Base-by-base conservation (phyloP, 2,329 filamentous ascomycete species). In the Pseudomassariella vexata region DNA sequence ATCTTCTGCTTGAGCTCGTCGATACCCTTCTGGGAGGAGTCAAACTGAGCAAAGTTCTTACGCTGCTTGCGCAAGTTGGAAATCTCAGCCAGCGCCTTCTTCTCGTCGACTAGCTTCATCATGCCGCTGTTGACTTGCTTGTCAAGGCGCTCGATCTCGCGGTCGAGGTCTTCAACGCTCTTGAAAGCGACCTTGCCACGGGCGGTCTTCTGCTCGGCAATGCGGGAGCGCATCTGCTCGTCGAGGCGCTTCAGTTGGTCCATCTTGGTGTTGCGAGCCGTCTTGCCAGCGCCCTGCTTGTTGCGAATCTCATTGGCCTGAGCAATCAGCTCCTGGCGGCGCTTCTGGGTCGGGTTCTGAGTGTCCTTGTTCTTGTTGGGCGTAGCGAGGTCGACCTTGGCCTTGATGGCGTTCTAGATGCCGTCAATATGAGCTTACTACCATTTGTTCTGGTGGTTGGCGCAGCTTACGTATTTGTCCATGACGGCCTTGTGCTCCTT, bases 81-180 rank as follows among this genome's bases (percentile, higher is more conserved):
- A 49, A 95, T 82, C 50, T 95, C 87, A 30, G 75, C 66, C 14
- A 96, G 72, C 7, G 86, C 81, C 75, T 95, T 96, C 73, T 87
- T 94, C 76, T 96, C 92, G 50, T 98, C 92, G 9, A 96, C 92
- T 31, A 98, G 70, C 66, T 89, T 94, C 83, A 98, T 89, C 57
- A 76, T 83, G 44, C 90, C 90, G 21, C 79, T 76, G 59, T 94
- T 85, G 48, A 96, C 88, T 57, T 90, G 76, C 62, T 82, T 82
- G 46, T 95, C 85, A 33, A 95, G 78, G 32, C 71, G 70, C 38
- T 76, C 73, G 49, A 96, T 92, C 62, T 92, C 79, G 42, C 73
- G 71, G 59, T 96, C 87, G 44, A 98, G 68, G 42, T 96, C 92
- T 36, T 95, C 89, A 34, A 78, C 76, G 48, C 70, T 87, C 76